A percentile compares a stretch with the other conserved stretches of the same genome.
phyloP scores from a whole-genome alignment of 305 asterid genomes.

The Solanum aculeatissimum region DNA sequence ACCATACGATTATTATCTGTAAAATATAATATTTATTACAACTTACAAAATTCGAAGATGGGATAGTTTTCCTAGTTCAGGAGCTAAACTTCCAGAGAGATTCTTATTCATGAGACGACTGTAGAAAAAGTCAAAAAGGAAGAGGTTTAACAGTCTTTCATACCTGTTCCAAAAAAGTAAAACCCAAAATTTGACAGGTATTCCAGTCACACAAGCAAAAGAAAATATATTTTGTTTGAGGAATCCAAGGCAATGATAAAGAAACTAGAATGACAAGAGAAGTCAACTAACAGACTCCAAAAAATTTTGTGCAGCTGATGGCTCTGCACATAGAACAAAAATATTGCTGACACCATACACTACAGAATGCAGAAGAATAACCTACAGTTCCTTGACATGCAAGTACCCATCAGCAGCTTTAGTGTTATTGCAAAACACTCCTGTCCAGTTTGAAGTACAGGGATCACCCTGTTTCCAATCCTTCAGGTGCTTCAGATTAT shows the following conservation, averaged over 20 bases:
- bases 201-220: neutral
- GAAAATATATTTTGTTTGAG: neutral
- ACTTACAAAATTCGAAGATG: constrained; percentile 28
- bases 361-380: neutral
- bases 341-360: neutral
- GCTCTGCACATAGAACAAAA: neutral
- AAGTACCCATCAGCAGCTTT: constrained; percentile 19
- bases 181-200: neutral
- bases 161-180: neutral
- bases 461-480: constrained; percentile 35
- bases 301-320: neutral
- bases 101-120: constrained; percentile 34
- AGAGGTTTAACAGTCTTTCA: neutral
- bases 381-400: constrained; percentile 36
- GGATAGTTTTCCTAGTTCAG: constrained; percentile 37
- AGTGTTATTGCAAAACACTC: constrained; percentile 20
- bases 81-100: constrained; percentile 35
- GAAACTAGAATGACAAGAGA: neutral
- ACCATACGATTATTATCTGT: neutral
- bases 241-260: neutral
- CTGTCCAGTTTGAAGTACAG: constrained; percentile 36
- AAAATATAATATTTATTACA: neutral
- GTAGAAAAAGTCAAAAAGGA: constrained; percentile 2
- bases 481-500: constrained; percentile 14
- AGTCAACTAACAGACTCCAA: neutral